These are phyloP conservation scores for Fusarium sambucinum DNA, from an alignment of 2,329 filamentous ascomycete genomes.

Conservation along the genomic window DNA sequence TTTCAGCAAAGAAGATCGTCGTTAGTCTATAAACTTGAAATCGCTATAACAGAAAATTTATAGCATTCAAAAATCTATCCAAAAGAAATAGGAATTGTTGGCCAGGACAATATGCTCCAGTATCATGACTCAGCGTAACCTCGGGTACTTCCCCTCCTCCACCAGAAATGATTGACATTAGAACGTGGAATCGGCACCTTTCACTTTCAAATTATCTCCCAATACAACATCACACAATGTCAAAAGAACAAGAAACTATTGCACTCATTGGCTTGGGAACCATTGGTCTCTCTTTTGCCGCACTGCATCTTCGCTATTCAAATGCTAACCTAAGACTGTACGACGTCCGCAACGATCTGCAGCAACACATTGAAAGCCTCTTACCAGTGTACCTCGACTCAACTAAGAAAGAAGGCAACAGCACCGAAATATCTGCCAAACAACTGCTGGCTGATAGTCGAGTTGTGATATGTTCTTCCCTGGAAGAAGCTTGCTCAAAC, in stretches of 20 bases:
- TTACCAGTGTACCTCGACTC: slow-evolving; percentile 29
- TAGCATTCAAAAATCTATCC: too few species aligned
- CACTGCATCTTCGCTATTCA: slow-evolving; percentile 33
- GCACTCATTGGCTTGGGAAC: slow-evolving; percentile 35
- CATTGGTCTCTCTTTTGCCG: slow-evolving; percentile 34
- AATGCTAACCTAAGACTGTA: slow-evolving; percentile 22
- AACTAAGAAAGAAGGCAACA: background rate
- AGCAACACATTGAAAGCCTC: slow-evolving; percentile 27
- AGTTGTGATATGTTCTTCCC: slow-evolving; percentile 19
- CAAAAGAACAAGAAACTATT: slow-evolving; percentile 20
- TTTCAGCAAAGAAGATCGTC: slow-evolving; percentile 37
- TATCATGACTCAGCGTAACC: slow-evolving; percentile 4
- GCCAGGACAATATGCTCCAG: background rate
- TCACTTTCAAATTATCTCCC: too few species aligned
- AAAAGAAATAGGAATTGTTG: background rate
- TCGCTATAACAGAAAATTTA: too few species aligned
- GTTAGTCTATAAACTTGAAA: background rate
- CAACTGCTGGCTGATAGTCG: slow-evolving; percentile 9
- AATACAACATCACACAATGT: background rate
- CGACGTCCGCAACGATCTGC: slow-evolving; percentile 32
- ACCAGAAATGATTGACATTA: background rate
- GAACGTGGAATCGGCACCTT: background rate
- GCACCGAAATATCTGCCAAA: rapidly evolving
- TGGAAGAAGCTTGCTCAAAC: slow-evolving; percentile 22
- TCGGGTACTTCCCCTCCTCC: slow-evolving; percentile 26